Evolutionary conservation across 2,329 filamentous ascomycete genomes (phyloP), one percentile per base, ranked within the genome.

Genomic region (Aureobasidium sp.): DNA sequence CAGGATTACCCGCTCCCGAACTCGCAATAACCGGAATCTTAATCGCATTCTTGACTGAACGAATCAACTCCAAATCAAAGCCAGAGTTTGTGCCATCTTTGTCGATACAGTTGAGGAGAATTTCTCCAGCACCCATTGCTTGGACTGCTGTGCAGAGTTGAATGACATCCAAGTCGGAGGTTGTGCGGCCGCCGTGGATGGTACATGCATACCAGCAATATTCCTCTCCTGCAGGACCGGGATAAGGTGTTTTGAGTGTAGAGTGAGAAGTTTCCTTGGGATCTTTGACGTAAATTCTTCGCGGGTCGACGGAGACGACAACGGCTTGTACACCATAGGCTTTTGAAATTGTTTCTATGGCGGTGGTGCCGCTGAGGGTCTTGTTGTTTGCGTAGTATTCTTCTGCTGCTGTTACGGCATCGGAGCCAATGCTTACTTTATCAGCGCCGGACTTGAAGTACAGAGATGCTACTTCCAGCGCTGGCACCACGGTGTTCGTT

Each of bases 181-280:
- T 92, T 77, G 97, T 93, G 64, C 94, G 86, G 7, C 94, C 94
- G 50, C 94, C 94, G 77, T 93, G 95, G 78, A 96, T 91, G 6
- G 94, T 99, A 77, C 94, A 97, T 62, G 94, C 92, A 73, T 97
- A 99, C 93, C 93, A 99, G 78, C 91, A 96, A 75, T 86, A 88
- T 58, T 80, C 78, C 74, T 97, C 90, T 32, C 91, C 91, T n/a
- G n/a, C n/a, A n/a, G 89, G 86, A 9, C 92, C 91, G 0, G 85
- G 86, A 64, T 79, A 83, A 0, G 76, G 72, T 0, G 93, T 96
- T 70, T 81, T 78, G 70, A 97, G 78, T 13, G 87, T 90, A 74
- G 94, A 88, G 69, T 90, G 87, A 1, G 83, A 81, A 59, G 90
- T 91, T 54, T 87, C 83, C 29, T 81, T 77, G 42, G 87, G 86